Evolutionary conservation across 768 basidiomycete genomes (phyloP).

Genomic region (Auricularia auricula-judae): DNA sequence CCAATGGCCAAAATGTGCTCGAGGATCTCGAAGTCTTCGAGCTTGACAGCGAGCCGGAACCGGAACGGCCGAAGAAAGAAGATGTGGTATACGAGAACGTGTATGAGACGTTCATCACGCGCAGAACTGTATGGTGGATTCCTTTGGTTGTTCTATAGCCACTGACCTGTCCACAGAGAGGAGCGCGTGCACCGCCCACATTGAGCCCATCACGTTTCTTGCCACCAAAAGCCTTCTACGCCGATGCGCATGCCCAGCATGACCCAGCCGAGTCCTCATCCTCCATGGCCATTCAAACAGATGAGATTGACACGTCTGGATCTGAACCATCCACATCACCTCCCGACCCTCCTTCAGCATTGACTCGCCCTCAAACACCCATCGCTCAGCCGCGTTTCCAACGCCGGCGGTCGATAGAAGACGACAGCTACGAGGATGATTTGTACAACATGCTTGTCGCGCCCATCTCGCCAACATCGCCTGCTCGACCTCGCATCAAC

Average conservation of each 20-base stretch:
- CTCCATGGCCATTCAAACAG: slow-evolving; percentile 46
- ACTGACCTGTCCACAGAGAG: not conserved
- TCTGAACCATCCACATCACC: not conserved
- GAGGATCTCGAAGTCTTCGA: slow-evolving; percentile 35
- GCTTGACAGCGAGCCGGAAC: slow-evolving; percentile 19
- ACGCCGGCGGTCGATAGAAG: not conserved
- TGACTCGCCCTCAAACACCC: not conserved
- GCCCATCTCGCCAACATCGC: not conserved
- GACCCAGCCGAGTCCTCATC: slow-evolving; percentile 42
- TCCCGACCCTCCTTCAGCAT: not conserved
- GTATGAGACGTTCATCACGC: slow-evolving; percentile 72
- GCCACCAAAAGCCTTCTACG: slow-evolving; percentile 59
- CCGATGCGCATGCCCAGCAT: slow-evolving; percentile 63
- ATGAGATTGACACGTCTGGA: slow-evolving; percentile 13
- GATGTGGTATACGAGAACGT: slow-evolving; percentile 40
- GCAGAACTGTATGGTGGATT: slow-evolving; percentile 38
- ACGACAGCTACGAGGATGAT: not conserved
- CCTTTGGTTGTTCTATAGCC: not conserved
- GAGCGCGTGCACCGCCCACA: not conserved
- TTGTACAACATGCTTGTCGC: not conserved
- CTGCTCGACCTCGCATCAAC: not conserved
- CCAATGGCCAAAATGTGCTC: slow-evolving; percentile 22
- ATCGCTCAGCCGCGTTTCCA: not conserved
- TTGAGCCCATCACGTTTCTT: not conserved
- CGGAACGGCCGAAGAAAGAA: slow-evolving; percentile 39